Base-by-base conservation (phyloP, 2,329 filamentous ascomycete species). In the Pyrenophora tritici-repentis region DNA sequence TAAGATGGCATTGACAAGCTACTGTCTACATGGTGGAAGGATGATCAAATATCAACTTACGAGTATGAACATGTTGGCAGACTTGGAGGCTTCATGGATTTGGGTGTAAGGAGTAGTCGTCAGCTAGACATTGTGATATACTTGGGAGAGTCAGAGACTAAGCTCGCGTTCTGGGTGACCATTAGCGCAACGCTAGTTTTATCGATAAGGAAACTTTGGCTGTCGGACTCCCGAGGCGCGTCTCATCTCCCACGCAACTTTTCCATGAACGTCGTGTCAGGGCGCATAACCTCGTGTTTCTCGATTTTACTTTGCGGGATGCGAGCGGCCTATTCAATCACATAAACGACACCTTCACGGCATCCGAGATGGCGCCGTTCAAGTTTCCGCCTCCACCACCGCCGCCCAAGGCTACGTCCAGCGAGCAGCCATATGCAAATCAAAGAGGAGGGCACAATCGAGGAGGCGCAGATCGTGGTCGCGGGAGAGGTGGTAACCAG, bases 361-460 rank as follows among this genome's bases (percentile, higher is more conserved):
- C 2, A 14, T 43, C 22, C n/a, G 48, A 17, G 2, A 72, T 71
- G 67, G 60, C 63, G 62, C 65, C 50, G 65, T 80, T 73, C 61
- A 74, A 71, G 14, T 80, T 79, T 43, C 78, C 78, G n/a, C 78
- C 77, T 35, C 78, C 78, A 26, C 78, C 78, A 14, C 72, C 72
- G 50, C 70, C 71, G 35, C 66, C 67, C 35, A 73, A 67, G 60
- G 65, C 70, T 38, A 39, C 63, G n/a, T 55, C 66, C 4, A 65
- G 61, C 56, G 67, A 60, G 49, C 59, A 60, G 14, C 40, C 58
- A 29, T 65, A 65, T 44, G 42, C 59, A 31, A 68, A 62, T 42
- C 71, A 72, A 50, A 63, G 71, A 55, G 71, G 68, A 13, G 57
- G 62, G 12, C 14, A 34, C 31, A 46, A 47, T 36, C 52, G 58